Evolutionary conservation across 192 early-diverging fungal genomes (phyloP), one percentile per base, ranked within the genome.

Genomic region (Coemansia sp.): DNA sequence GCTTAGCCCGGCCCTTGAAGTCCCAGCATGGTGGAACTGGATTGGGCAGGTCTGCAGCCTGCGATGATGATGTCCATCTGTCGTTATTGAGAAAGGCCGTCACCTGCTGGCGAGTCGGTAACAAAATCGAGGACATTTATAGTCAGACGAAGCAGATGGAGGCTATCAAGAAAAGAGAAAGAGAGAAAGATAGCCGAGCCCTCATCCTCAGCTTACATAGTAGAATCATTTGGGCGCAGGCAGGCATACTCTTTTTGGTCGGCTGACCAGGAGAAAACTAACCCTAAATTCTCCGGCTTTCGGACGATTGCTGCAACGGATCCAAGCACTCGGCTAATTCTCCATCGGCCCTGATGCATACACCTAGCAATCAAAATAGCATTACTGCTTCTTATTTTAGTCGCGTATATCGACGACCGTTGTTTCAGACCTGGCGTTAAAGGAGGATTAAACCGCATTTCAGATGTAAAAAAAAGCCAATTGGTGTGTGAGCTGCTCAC

Each of bases 1-100:
- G 73, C 59, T 64, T 61, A 15, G 24, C 66, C 16, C 78, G 73
- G 5, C 60, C 72, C 59, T 67, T 69, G 10, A 81, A 30, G 60
- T 81, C 78, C 78, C 78, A 81, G 67, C 47, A 81, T 2, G 73
- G 70, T 39, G 78, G 78, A 6, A 81, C 59, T 3, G 78, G 78
- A 59, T 81, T 72, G 4, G 69, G 44, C 53, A 69, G 20, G 12
- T 44, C 65, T 18, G 50, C 40, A 3, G 47, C 53, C 16, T 50
- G 62, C 3, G 22, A 41, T 12, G 22, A 41, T 12, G 18, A 22
- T 11, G 64, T 37, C 78, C 78, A 81, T 64, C 69, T 75, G 52
- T 81, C 70, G 40, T 75, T 66, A 9, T 64, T 72, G 41, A 81
- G 35, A 52, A 75, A 81, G 9, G 65, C 69, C 4, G 65, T 56